Conservation (phyloP, 1,284 basidiomycete species). For the Leccinum olivaceoglutinosum region DNA sequence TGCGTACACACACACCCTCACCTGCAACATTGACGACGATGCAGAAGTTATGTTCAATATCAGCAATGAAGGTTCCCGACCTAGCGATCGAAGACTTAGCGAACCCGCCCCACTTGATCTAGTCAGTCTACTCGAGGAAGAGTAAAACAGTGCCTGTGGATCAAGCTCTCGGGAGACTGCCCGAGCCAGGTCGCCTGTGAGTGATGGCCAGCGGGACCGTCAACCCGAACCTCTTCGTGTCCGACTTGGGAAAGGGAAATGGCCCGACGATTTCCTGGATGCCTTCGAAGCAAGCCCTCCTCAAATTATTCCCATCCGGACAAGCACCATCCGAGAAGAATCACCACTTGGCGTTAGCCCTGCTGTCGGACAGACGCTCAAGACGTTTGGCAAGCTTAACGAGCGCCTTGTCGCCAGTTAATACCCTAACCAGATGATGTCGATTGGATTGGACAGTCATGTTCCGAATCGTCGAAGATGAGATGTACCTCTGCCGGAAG, state of each 20-base stretch:
- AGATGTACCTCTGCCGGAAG: constrained; percentile 78
- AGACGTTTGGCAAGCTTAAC: constrained; percentile 87
- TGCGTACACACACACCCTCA: no score
- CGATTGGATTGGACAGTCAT: constrained; percentile 54
- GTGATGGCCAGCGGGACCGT: constrained; percentile 11
- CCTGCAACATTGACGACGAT: no score
- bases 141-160: constrained; percentile 49
- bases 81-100: constrained; percentile 56
- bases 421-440: constrained; percentile 1
- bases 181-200: constrained; percentile 21
- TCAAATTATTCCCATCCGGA: constrained; percentile 31
- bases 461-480: constrained; percentile 94
- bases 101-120: constrained; percentile 57
- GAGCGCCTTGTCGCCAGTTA: constrained; percentile 82
- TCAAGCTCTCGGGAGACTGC: constrained; percentile 31
- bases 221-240: constrained; percentile 38
- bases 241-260: constrained; percentile 70
- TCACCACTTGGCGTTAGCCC: constrained; percentile 30
- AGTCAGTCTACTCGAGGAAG: constrained; percentile 66
- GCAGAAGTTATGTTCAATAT: constrained; percentile 6
- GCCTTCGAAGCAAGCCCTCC: constrained; percentile 37
- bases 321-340: constrained; percentile 25
- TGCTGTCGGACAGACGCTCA: constrained; percentile 78
- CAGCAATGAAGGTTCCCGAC: constrained; percentile 29
- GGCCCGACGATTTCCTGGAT: constrained; percentile 76